Evolutionary conservation across 768 basidiomycete species (phyloP).

Genomic region (Coprinopsis sp.): DNA sequence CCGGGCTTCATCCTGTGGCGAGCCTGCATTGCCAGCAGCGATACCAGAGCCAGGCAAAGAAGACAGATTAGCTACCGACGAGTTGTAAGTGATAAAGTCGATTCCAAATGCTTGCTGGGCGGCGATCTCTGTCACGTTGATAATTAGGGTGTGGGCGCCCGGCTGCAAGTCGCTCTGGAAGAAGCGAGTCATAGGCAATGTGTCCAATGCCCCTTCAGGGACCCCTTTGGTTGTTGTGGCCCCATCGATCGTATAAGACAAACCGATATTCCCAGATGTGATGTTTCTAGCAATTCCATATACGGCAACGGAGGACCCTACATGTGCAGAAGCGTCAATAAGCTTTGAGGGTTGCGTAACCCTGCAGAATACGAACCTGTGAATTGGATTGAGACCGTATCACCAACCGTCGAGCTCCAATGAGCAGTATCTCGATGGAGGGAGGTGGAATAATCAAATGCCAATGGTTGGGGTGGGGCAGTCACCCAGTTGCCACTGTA

Average conservation of each 20-base stretch:
- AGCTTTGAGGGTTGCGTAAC: neutral
- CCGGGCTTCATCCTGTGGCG: neutral
- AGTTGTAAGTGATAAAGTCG: constrained; percentile 38
- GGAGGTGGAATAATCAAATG: constrained; percentile 23
- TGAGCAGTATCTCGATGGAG: constrained; percentile 30
- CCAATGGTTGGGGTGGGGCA: constrained; percentile 11
- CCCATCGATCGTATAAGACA: constrained; percentile 34
- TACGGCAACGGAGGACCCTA: constrained; percentile 35
- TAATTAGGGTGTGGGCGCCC: constrained; percentile 31
- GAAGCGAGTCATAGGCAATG: constrained; percentile 30
- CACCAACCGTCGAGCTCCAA: constrained; percentile 33
- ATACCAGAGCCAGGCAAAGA: constrained; percentile 13
- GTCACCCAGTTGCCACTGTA: constrained; percentile 35
- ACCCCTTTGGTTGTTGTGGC: constrained; percentile 20
- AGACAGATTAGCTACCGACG: constrained; percentile 24
- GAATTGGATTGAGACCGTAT: constrained; percentile 31
- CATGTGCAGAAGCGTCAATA: constrained; percentile 2
- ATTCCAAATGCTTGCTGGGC: constrained; percentile 29
- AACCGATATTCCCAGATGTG: constrained; percentile 26
- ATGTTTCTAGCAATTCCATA: constrained; percentile 30
- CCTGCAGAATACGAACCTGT: constrained; percentile 22
- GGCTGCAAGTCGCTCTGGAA: constrained; percentile 30
- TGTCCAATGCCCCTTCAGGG: constrained; percentile 24
- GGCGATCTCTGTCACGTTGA: constrained; percentile 34
- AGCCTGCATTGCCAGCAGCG: constrained; percentile 7